These are phyloP conservation scores for Pythium brachiatum DNA, from an alignment of 352 stramenopile species.

Conservation along the genomic window DNA sequence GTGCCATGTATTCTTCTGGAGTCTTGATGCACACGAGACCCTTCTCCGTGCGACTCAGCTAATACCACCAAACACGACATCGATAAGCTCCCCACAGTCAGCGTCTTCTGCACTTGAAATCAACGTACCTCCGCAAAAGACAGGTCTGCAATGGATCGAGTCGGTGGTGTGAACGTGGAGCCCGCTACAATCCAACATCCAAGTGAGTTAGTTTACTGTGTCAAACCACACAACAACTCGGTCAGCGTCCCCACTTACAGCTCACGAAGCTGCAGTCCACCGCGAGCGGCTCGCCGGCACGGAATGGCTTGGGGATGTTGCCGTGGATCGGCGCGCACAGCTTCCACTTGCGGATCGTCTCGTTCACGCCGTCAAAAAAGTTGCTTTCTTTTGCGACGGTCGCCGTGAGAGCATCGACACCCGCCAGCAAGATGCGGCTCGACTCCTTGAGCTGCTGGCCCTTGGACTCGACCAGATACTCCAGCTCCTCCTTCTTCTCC, in stretches of 20 bases:
- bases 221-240: not conserved
- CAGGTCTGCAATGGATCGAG: constrained; percentile 70
- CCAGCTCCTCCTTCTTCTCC: constrained; percentile 74
- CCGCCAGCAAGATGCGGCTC: constrained; percentile 67
- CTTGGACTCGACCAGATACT: constrained; percentile 79
- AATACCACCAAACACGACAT: not conserved
- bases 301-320: constrained; percentile 86
- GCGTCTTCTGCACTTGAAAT: not conserved
- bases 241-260: constrained; percentile 31
- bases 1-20: constrained; percentile 72
- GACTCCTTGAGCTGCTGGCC: constrained; percentile 70
- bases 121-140: constrained; percentile 71
- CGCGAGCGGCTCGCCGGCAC: constrained; percentile 73
- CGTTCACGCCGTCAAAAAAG: constrained; percentile 78
- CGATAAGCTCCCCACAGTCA: not conserved
- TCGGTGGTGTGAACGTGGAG: constrained; percentile 69
- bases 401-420: constrained; percentile 62
- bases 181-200: constrained; percentile 42
- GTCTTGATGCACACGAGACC: constrained; percentile 73
- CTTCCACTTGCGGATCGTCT: constrained; percentile 85
- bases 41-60: constrained; percentile 82
- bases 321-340: constrained; percentile 83
- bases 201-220: not conserved
- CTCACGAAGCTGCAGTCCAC: constrained; percentile 85
- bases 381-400: constrained; percentile 81